Percentiles rank a stretch among this genome's conserved stretches.
phyloP scores from a whole-genome alignment of 768 basidiomycete genomes.

The Leucosporidium scottii region DNA sequence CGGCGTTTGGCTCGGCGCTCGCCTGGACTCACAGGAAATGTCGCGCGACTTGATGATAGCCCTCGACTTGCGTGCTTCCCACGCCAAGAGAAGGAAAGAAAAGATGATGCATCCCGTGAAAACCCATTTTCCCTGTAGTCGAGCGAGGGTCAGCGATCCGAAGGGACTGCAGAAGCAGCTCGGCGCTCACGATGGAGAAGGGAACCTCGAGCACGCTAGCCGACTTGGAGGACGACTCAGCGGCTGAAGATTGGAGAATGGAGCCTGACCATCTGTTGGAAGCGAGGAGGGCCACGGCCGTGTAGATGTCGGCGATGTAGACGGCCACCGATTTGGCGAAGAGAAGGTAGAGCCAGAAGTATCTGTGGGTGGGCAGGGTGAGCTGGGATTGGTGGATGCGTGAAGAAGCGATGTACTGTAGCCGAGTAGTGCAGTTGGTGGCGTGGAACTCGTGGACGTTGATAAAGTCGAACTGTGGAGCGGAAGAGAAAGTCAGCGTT shows the following conservation, averaged over 20 bases:
- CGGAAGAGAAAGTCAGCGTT: too few relatives aligned
- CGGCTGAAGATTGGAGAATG: conserved; percentile 70
- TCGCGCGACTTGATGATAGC: conserved; percentile 92
- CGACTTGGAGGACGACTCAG: conserved; percentile 43
- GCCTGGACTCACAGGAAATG: conserved; percentile 75
- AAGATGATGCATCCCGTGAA: conserved; percentile 98
- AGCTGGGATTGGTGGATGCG: not conserved
- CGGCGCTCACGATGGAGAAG: conserved; percentile 49
- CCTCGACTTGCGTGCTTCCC: conserved; percentile 85
- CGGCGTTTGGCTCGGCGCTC: too few relatives aligned
- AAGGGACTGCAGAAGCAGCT: not conserved
- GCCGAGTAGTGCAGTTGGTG: conserved; percentile 74
- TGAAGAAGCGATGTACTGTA: conserved; percentile 55
- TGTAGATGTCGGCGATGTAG: conserved; percentile 95
- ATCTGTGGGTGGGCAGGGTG: conserved; percentile 49
- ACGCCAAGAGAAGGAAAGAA: conserved; percentile 91
- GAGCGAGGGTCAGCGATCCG: not conserved
- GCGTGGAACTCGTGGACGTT: conserved; percentile 87
- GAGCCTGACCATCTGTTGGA: conserved; percentile 84
- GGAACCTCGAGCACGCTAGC: conserved; percentile 74
- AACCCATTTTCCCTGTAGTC: conserved; percentile 64
- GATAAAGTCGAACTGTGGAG: conserved; percentile 83
- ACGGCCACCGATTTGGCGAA: conserved; percentile 94
- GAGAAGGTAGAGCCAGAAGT: conserved; percentile 85
- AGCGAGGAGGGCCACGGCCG: conserved; percentile 90